Evolutionary conservation across 2,329 filamentous ascomycete genomes (phyloP), one percentile per base, ranked within the genome.

Genomic region (Cephalotrichum gorgonifer): DNA sequence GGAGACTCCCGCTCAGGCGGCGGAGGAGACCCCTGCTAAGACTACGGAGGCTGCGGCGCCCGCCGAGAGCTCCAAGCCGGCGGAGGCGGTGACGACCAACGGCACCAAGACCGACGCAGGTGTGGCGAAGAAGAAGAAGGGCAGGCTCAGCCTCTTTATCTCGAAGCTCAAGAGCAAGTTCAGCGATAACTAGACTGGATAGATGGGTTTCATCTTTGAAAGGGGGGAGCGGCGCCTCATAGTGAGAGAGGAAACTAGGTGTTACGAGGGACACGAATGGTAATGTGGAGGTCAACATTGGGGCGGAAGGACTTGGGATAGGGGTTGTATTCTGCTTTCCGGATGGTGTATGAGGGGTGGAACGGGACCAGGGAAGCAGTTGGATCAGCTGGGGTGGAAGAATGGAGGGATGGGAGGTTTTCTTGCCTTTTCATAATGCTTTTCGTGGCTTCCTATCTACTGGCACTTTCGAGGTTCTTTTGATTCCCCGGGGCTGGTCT

Each of bases 91-190:
- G 46, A 23, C 53, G 15, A 48, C 55, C 23, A 57, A 56, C 41
- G 54, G 53, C 46, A 53, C 54, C 43, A 39, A 39, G 35, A 49
- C 55, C 20, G 51, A 65, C 53, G 56, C 63, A 15, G 53, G 62
- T 9, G 64, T 67, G 49, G 65, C 69, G 15, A 73, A 79, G 47
- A 80, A 78, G 68, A 85, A 82, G 73, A 82, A 81, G 71, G 72
- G 78, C 64, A 73, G 81, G 48, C 57, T 83, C 51, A 85, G 81
- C 64, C 67, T 73, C 48, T 75, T 85, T 57, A 78, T 86, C 60
- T 69, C 65, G 64, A 79, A 76, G 68, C 33, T 50, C 31, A 45
- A 45, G 42, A 42, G 38, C 15, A 45, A 30, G 33, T 31, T 50
- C 31, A 46, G 35, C 33, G 35, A 50, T 39, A 48, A 48, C 15